Evolutionary conservation across 441 rosid genomes (phyloP), one percentile per base, ranked within the genome.

Genomic region (Syzygium syzygioides): DNA sequence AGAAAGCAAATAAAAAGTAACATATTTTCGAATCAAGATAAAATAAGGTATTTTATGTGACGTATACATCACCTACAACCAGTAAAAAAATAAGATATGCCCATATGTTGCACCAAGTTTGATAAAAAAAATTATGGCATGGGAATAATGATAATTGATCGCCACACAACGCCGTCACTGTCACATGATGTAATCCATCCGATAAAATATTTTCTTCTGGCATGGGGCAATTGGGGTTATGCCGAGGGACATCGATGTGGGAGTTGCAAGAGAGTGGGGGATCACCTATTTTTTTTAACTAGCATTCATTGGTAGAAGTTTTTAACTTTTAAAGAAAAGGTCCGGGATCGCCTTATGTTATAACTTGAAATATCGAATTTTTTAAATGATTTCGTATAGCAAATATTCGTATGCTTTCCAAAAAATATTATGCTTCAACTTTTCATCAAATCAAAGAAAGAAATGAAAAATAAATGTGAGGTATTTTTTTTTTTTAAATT

Each of bases 221-320:
- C 41, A 37, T 37, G 41, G 4, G 41, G 41, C 4, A 37, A 37
- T 20, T 56, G 26, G 9, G 45, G 37, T 66, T 2, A 18, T 32
- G 6, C 2, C 10, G 0, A 3, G 3, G 17, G 25, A 32, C 25
- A 32, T 66, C 34, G 3, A 10, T 20, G 17, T 32, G 2, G 45
- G 25, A 9, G 25, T 18, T 9, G 2, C 15, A 1, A 1, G 66
- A 14, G 14, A 13, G 7, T 6, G 15, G 32, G 68, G 23, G 6
- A 64, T 64, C 1, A 2, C 5, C 76, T 30, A 30, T 15, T 37
- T 37, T 37, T 37, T 37, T 37, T 37, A 37, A 37, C 41, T 37
- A 37, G 41, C 41, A 37, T 37, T 20, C 7, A 15, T 18, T 20
- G 1, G 26, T 56, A 37, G 41, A 37, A 56, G 4, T 23, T 66